Evolutionary conservation across 2,329 filamentous ascomycete species (phyloP), one percentile per base, ranked within the genome.

Genomic region (Stagonosporopsis vannaccii): DNA sequence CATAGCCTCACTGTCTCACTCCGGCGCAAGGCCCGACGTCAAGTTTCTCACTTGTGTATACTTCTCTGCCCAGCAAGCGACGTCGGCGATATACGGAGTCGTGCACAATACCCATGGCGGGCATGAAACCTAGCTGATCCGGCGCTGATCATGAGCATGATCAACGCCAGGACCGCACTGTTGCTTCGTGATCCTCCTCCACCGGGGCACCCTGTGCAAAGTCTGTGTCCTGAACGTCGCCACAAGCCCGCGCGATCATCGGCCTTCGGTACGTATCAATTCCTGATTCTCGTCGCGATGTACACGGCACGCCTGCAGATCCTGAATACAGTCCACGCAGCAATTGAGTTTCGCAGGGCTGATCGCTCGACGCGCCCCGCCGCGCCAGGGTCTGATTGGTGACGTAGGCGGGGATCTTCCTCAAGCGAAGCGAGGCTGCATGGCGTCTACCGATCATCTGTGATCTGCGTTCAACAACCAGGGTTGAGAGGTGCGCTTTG

Each of bases 361-460:
- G 30, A 15, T 15, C 30, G 30, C 30, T 13, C 30, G 30, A 12
- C 15, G 13, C 13, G 30, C 30, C 15, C 30, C 9, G 26, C 26
- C 26, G 8, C 3, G 1, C 7, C 9, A 32, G 44, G 39, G 39
- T 54, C 25, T 54, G 37, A 49, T 55, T 35, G 45, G 51, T 49
- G 45, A 49, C 51, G 45, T 49, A 49, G 37, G 51, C 45, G 45
- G 45, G 43, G 43, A 35, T 47, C 20, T n/a, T 41, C 36, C 41
- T 15, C 22, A 20, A 26, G 8, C 17, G 17, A 33, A 12, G 33
- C 51, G 26, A n/a, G 36, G 42, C 36, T 54, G 51, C 44, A 54
- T 48, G 51, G 48, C 32, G 32, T 39, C 13, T 4, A 45, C 51
- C 45, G 51, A 49, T 49, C 35, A 32, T 4, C 6, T 13, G 6